These are phyloP conservation scores for Cymbopogon flexuosus DNA, from an alignment of 202 grass and related monocot species.

Conservation along the genomic window DNA sequence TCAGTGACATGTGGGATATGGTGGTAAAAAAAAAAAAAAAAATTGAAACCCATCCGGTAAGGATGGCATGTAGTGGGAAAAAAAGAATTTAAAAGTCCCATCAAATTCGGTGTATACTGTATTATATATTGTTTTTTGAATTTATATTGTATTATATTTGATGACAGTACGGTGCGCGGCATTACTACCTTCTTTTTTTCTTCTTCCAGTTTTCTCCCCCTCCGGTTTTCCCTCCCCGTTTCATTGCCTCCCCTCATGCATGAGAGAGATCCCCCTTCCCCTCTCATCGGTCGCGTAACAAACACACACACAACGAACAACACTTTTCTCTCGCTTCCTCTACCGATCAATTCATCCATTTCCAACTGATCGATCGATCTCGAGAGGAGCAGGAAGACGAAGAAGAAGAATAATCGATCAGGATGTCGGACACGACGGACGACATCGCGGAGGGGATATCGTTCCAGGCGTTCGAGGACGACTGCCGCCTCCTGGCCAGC, in stretches of 20 bases:
- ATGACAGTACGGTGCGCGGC: too few species aligned
- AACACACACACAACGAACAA: neutral
- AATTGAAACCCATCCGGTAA: too few species aligned
- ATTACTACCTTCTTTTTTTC: too few species aligned
- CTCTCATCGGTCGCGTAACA: neutral
- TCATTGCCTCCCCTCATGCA: neutral
- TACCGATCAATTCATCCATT: neutral
- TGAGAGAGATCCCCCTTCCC: neutral
- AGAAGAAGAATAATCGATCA: neutral
- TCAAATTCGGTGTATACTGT: too few species aligned
- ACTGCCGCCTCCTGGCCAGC: slow-evolving; percentile 77
- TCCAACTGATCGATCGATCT: neutral
- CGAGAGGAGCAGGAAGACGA: neutral
- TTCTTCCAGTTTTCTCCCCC: neutral
- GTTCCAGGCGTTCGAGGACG: slow-evolving; percentile 91
- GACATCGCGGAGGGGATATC: slow-evolving; percentile 94
- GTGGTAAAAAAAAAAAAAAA: too few species aligned
- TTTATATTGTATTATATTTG: too few species aligned
- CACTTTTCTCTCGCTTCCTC: neutral
- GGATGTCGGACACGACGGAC: slow-evolving; percentile 72
- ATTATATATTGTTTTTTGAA: too few species aligned
- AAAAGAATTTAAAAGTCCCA: too few species aligned
- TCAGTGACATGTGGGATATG: too few species aligned
- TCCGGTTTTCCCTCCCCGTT: neutral
- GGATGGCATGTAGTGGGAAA: too few species aligned